Evolutionary conservation across 768 basidiomycete species (phyloP).

Genomic region (Tulasnella sp.): DNA sequence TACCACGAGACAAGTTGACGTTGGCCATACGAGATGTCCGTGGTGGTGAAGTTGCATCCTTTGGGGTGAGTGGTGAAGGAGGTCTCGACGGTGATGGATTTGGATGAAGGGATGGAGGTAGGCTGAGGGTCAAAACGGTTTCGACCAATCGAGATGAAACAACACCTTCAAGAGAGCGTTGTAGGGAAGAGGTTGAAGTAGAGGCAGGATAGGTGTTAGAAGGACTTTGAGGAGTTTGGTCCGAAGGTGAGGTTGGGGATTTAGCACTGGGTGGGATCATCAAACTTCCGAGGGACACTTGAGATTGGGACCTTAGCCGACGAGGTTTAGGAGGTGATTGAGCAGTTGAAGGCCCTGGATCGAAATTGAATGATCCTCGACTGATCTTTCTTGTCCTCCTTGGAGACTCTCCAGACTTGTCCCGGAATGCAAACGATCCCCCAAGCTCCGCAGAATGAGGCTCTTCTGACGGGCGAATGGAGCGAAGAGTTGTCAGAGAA

Average conservation of each 20-base stretch:
- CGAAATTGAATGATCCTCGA: background rate
- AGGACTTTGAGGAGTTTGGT: background rate
- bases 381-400: background rate
- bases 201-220: background rate
- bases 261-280: background rate
- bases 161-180: slow-evolving; percentile 15
- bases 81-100: slow-evolving; percentile 1
- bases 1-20: too few relatives aligned
- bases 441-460: background rate
- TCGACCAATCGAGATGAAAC: slow-evolving; percentile 13
- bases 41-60: too few relatives aligned
- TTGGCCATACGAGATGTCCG: too few relatives aligned
- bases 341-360: background rate
- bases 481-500: slow-evolving; percentile 6
- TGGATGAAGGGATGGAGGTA: background rate
- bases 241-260: slow-evolving; percentile 5
- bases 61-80: too few relatives aligned
- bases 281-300: slow-evolving; percentile 1
- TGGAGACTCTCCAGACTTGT: background rate
- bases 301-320: slow-evolving; percentile 9
- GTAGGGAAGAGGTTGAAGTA: slow-evolving; percentile 4
- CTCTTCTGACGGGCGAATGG: background rate
- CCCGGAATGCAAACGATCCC: background rate
- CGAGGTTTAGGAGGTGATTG: background rate
- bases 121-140: slow-evolving; percentile 14